phyloP scores from a whole-genome alignment of 495 filamentous ascomycete species.

The Hypomontagnella monticulosa region DNA sequence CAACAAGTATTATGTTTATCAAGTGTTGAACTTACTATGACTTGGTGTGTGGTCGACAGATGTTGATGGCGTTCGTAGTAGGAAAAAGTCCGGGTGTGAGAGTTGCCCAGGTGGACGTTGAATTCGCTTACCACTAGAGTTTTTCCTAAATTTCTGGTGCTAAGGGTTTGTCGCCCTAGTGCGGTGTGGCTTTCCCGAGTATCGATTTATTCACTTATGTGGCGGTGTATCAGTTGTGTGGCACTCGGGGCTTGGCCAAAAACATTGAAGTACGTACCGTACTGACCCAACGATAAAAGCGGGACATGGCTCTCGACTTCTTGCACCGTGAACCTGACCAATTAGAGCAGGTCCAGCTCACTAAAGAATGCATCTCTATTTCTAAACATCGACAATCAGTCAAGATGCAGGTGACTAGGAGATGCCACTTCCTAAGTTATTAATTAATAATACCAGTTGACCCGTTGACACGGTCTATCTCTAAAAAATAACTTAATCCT shows the following conservation, averaged over 20 bases:
- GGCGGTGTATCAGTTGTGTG: not conserved
- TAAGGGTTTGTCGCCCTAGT: slow-evolving; percentile 51
- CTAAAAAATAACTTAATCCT: not conserved
- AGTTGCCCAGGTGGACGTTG: slow-evolving; percentile 34
- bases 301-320: no score
- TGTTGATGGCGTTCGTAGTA: slow-evolving; percentile 35
- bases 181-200: slow-evolving; percentile 24
- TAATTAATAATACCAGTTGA: slow-evolving; percentile 24
- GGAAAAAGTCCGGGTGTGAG: slow-evolving; percentile 36
- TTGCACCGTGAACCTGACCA: slow-evolving; percentile 5
- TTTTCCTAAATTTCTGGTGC: slow-evolving; percentile 45
- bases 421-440: not conserved
- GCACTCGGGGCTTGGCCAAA: no score
- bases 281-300: no score
- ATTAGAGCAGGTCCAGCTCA: slow-evolving; percentile 11
- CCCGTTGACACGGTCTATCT: not conserved
- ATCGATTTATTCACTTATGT: not conserved
- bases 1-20: slow-evolving; percentile 4
- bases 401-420: not conserved
- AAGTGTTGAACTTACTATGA: slow-evolving; percentile 53
- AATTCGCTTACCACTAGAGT: slow-evolving; percentile 46
- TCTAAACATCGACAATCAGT: not conserved
- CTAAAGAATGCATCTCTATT: slow-evolving; percentile 22
- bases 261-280: not conserved
- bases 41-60: slow-evolving; percentile 43